Evolutionary conservation across 192 early-diverging fungal genomes (phyloP), one percentile per base, ranked within the genome.

Genomic region (Rhizophagus clarus): DNA sequence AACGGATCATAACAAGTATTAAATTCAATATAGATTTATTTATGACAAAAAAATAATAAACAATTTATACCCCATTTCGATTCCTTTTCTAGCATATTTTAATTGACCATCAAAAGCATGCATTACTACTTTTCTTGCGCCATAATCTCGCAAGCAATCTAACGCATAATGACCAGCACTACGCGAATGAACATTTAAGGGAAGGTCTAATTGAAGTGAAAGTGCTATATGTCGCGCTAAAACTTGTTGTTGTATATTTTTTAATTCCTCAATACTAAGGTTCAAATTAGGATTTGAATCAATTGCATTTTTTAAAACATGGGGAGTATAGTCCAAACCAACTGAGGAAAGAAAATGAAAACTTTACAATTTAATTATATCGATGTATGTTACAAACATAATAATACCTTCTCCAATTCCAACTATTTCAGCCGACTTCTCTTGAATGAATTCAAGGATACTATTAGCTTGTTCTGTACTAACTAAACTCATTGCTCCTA

Each of bases 61-160:
- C 7, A 56, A 56, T 56, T 17, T 4, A 20, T 56, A 88, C 40
- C 87, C 87, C 40, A 83, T 42, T 37, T 82, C 84, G 32, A 88
- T 62, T 10, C 76, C 87, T 67, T 71, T 81, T 61, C 83, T 80
- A 0, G 86, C 87, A 81, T 89, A 86, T 45, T 84, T 83, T 15
- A 84, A 37, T 62, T 87, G 87, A 28, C 88, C 88, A 80, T 90
- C 88, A 82, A 89, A 89, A 22, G 89, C 89, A 79, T 89, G 89
- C 81, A 89, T 51, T 12, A 87, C 84, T 4, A 89, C 88, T 26
- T 81, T 81, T 63, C 84, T 87, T 47, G 87, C 88, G 1, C 81
- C 84, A 45, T 83, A 80, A 71, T 88, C 85, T 9, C 83, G 81
- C 67, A 90, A 79, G 15, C 87, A 73, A n/a, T 84, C 83, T 47